Conservation (phyloP, 208 protist genomes). For the Acanthamoeba pearcei region DNA sequence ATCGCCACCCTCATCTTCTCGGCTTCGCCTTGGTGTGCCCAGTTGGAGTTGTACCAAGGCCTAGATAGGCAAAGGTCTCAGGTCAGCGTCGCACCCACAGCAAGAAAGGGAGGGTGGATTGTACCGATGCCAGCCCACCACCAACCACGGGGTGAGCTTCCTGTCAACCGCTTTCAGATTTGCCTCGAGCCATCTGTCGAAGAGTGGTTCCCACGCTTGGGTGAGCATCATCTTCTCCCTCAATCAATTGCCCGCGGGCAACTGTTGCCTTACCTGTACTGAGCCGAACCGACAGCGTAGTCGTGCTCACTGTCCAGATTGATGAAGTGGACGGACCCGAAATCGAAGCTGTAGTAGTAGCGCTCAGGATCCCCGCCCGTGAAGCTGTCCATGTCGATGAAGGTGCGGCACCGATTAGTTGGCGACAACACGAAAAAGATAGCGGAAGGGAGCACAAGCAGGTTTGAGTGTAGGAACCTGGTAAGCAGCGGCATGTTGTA, state of each 20-base stretch:
- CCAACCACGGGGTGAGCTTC: neutral
- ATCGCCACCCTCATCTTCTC: neutral
- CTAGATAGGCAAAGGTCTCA: neutral
- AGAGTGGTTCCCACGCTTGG: too few relatives aligned
- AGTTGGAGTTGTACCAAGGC: constrained; percentile 46
- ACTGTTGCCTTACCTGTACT: neutral
- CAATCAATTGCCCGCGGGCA: too few relatives aligned
- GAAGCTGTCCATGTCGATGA: neutral
- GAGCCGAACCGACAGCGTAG: neutral
- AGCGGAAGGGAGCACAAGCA: neutral
- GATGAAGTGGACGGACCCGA: constrained; percentile 41
- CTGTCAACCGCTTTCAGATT: neutral
- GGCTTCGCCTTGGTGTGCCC: neutral
- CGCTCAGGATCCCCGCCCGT: neutral
- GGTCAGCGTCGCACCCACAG: neutral
- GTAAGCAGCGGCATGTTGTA: constrained; percentile 4
- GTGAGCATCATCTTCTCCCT: neutral
- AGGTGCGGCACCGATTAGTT: too few relatives aligned
- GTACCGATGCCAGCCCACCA: neutral
- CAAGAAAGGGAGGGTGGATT: neutral
- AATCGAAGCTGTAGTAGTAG: constrained; percentile 72
- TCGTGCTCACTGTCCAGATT: constrained; percentile 9
- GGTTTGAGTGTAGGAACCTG: neutral
- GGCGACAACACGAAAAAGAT: neutral
- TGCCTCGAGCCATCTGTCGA: constrained; percentile 2